Evolutionary conservation across 805 yeast genomes (phyloP).

Genomic region (Zygosaccharomyces bisporus): DNA sequence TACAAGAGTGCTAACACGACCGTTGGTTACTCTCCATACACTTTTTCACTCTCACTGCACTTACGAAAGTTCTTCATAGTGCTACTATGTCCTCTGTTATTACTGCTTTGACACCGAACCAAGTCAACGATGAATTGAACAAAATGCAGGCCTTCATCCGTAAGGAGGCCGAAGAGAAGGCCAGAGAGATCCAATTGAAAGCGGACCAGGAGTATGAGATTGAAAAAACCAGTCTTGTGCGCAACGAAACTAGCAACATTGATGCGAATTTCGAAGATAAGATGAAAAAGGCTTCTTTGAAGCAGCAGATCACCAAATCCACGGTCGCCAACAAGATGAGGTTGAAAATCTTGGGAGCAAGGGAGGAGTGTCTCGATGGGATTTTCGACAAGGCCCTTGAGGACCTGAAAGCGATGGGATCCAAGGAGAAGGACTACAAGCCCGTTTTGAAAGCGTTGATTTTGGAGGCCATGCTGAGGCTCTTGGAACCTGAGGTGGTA

Average conservation of each 20-base stretch:
- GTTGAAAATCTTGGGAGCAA: constrained; percentile 80
- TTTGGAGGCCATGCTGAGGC: constrained; percentile 67
- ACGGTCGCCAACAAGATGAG: constrained; percentile 94
- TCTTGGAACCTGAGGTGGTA: constrained; percentile 66
- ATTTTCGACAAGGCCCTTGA: constrained; percentile 68
- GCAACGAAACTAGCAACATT: constrained; percentile 85
- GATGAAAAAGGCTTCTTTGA: constrained; percentile 84
- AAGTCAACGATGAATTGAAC: constrained; percentile 93
- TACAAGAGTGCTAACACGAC: background rate
- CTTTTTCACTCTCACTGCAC: background rate
- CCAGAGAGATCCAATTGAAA: constrained; percentile 89
- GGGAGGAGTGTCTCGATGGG: constrained; percentile 72
- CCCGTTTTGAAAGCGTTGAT: constrained; percentile 71
- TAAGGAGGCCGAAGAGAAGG: constrained; percentile 98
- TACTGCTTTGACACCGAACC: constrained; percentile 35
- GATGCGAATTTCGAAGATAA: constrained; percentile 76
- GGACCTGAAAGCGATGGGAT: constrained; percentile 52
- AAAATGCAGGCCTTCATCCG: constrained; percentile 98
- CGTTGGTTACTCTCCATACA: background rate
- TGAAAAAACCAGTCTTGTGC: constrained; percentile 91
- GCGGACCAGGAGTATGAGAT: constrained; percentile 99
- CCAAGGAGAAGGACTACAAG: constrained; percentile 61
- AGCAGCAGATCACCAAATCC: constrained; percentile 93
- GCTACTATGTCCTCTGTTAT: constrained; percentile 36
- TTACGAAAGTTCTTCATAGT: background rate